These are phyloP conservation scores for Suillus alpinus DNA, from an alignment of 768 basidiomycete species.

Conservation along the genomic window DNA sequence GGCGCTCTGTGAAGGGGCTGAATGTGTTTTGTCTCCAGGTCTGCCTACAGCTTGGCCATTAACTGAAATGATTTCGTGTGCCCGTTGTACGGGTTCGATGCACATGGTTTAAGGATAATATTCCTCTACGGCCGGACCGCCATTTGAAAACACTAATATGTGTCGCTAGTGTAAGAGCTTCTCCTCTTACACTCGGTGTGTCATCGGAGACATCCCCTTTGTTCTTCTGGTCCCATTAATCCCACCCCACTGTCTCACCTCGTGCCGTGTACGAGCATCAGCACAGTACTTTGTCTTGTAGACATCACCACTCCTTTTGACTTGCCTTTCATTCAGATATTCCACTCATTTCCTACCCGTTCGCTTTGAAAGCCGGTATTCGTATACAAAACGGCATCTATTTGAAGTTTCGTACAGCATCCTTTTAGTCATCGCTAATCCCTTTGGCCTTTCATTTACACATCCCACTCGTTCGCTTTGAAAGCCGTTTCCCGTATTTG, in stretches of 20 bases:
- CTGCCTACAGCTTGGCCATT: slow-evolving; percentile 44
- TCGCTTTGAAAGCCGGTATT: background rate
- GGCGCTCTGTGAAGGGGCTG: background rate
- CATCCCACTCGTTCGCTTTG: background rate
- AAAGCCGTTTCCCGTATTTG: background rate
- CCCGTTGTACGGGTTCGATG: background rate
- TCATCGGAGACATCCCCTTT: background rate
- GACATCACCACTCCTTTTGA: background rate
- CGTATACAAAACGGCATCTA: background rate
- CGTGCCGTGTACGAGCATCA: background rate
- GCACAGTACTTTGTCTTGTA: background rate
- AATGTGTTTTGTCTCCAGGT: slow-evolving; percentile 26
- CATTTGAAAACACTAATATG: background rate
- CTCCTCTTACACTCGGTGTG: background rate
- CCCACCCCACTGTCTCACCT: background rate
- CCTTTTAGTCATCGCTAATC: background rate
- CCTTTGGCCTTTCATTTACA: background rate
- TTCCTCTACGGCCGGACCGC: background rate
- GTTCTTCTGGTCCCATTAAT: background rate
- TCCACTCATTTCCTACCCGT: background rate
- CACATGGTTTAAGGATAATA: background rate
- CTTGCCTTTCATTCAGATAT: background rate
- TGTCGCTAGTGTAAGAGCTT: background rate
- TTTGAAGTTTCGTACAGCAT: background rate
- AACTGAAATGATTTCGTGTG: slow-evolving; percentile 26